Evolutionary conservation across 805 yeast species (phyloP), one percentile per base, ranked within the genome.

Genomic region (Maudiozyma pseudohumilis): DNA sequence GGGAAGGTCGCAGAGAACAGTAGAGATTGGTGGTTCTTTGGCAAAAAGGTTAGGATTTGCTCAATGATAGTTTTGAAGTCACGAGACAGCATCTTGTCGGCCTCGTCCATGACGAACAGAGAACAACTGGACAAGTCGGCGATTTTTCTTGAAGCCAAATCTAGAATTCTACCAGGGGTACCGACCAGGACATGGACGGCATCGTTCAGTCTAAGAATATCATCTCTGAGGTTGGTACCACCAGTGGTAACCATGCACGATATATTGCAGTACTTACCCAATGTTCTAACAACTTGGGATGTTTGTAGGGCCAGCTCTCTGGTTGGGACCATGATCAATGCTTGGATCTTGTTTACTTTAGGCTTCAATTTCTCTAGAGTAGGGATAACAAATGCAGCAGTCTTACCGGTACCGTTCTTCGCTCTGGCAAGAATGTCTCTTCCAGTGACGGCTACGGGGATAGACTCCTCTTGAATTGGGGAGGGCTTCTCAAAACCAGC

Each of bases 171-270:
- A 51, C 98, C 98, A 2, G 97, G 97, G 24, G 98, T 92, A 47
- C 96, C 98, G 30, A 92, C 98, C 43, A 92, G 66, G 29, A 92
- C 75, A 61, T 92, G 97, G 27, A 92, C 96, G 10, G 94, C 80
- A 36, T 89, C 97, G 53, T 83, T 76, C 52, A 92, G 70, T 70
- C 98, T 80, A 53, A 92, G 61, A 53, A 92, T 89, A 63, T 92
- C 98, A 64, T 92, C 98, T 64, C 82, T 80, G 49, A 92, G 70
- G 40, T 81, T 75, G 32, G 98, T 92, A 56, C 98, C 98, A 62
- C 98, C 98, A 10, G 97, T 92, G 63, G 97, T 81, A 40, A 89
- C 96, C 97, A 92, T 89, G 56, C 92, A 86, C 58, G 88, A 80
- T 48, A 87, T 69, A 23, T 87, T 89, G 61, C 92, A 69, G 61